Evolutionary conservation across 139 green algal genomes (phyloP).

Genomic region (Tetraselmis striata): DNA sequence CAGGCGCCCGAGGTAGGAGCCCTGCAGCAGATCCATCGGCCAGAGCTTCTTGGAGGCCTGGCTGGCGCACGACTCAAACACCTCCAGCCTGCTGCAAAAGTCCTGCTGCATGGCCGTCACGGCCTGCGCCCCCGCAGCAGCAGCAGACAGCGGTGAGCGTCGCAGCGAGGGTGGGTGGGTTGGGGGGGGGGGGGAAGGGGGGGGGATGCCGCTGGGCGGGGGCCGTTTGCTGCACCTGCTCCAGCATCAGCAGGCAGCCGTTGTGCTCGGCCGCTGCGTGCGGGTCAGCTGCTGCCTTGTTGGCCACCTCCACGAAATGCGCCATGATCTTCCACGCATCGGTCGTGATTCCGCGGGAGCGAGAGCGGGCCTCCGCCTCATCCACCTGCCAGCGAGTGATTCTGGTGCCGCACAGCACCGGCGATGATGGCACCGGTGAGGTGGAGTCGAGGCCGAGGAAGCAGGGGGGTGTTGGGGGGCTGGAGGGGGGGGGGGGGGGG

Average conservation of each 20-base stretch:
- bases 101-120: neutral
- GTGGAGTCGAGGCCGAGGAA: too few relatives aligned
- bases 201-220: too few relatives aligned
- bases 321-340: neutral
- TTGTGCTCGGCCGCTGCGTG: neutral
- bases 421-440: too few relatives aligned
- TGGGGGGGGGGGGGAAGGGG: too few relatives aligned
- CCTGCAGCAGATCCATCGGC: neutral
- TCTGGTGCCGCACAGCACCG: neutral
- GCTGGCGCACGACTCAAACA: neutral
- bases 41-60: neutral
- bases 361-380: neutral
- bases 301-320: neutral
- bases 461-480: too few relatives aligned
- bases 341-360: neutral
- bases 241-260: neutral
- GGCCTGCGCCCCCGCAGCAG: too few relatives aligned
- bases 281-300: neutral
- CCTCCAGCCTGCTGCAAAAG: neutral
- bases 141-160: too few relatives aligned
- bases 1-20: neutral
- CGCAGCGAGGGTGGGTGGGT: too few relatives aligned
- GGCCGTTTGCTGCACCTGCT: too few relatives aligned
- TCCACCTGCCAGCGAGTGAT: neutral
- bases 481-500: too few relatives aligned